A percentile compares a stretch with the other conserved stretches of the same genome.
phyloP scores from a whole-genome alignment of 2,329 filamentous ascomycete genomes.

The Clonostachys rhizophaga region DNA sequence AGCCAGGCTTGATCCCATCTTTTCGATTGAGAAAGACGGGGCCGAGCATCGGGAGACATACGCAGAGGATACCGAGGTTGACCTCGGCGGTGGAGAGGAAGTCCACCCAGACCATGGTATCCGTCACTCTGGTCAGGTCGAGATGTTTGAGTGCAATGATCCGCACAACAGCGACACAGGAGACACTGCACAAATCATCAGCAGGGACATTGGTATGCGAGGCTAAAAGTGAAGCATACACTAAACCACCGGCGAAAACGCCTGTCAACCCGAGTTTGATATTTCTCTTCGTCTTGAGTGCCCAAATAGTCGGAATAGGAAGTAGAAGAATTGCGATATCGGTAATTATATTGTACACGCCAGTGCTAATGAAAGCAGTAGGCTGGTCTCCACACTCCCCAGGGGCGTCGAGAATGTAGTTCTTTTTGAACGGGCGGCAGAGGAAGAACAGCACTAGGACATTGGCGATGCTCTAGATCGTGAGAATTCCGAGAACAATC shows the following conservation, averaged over 20 bases:
- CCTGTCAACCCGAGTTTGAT: constrained; percentile 18
- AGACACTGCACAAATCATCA: constrained; percentile 5
- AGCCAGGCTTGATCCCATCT: no score
- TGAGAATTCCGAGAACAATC: constrained; percentile 18
- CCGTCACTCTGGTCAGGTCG: constrained; percentile 12
- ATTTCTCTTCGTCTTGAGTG: constrained; percentile 20
- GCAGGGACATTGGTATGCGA: background rate
- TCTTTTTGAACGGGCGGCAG: constrained; percentile 14
- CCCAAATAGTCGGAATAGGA: constrained; percentile 27
- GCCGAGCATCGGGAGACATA: constrained; percentile 11
- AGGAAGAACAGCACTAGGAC: constrained; percentile 15
- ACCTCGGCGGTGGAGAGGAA: constrained; percentile 12
- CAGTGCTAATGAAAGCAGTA: constrained; percentile 29
- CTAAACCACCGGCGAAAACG: constrained; percentile 19
- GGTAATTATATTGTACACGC: constrained; percentile 29
- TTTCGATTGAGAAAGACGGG: background rate
- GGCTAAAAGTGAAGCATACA: constrained; percentile 8
- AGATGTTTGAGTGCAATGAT: constrained; percentile 6
- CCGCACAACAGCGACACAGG: constrained; percentile 10
- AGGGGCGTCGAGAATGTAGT: constrained; percentile 13
- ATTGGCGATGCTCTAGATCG: constrained; percentile 14
- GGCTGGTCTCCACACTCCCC: constrained; percentile 28
- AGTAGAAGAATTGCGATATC: constrained; percentile 29
- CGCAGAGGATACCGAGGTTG: constrained; percentile 12
- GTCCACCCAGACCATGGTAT: constrained; percentile 10